Evolutionary conservation across 2,329 filamentous ascomycete genomes (phyloP).

Genomic region (Stagonosporopsis chrysanthemi): DNA sequence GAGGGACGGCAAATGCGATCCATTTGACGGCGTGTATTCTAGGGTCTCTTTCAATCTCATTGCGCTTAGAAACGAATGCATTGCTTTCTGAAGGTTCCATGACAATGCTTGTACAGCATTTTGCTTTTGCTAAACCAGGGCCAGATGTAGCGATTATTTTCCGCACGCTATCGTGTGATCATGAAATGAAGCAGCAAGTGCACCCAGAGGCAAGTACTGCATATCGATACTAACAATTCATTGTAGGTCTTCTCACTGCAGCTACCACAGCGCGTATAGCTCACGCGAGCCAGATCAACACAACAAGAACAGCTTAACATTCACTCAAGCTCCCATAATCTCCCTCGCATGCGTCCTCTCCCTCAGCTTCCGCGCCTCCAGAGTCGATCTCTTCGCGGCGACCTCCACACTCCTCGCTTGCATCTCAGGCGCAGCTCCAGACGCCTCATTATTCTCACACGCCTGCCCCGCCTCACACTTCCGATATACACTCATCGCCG

Average conservation of each 20-base stretch:
- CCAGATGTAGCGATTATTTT: background rate
- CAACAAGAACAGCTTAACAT: background rate
- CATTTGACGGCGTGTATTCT: conserved; percentile 48
- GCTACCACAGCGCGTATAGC: background rate
- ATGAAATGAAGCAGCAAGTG: background rate
- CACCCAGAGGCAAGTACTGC: background rate
- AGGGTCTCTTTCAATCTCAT: conserved; percentile 41
- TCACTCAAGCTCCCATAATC: background rate
- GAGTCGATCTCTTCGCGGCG: background rate
- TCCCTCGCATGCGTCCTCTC: conserved; percentile 10
- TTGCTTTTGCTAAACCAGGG: background rate
- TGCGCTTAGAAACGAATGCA: conserved; percentile 46
- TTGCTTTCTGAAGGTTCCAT: conserved; percentile 24
- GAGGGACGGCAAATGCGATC: conserved; percentile 42
- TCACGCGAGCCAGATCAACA: background rate
- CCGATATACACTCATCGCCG: background rate
- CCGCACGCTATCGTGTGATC: no score
- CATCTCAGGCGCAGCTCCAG: background rate
- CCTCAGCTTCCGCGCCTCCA: background rate
- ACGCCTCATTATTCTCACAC: background rate
- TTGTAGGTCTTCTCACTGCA: background rate
- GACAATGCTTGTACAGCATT: background rate
- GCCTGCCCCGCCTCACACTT: background rate
- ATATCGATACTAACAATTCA: background rate
- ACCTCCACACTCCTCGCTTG: background rate